Conservation (phyloP, 495 filamentous ascomycete genomes). For the Hyphodiscus hymeniophilus region DNA sequence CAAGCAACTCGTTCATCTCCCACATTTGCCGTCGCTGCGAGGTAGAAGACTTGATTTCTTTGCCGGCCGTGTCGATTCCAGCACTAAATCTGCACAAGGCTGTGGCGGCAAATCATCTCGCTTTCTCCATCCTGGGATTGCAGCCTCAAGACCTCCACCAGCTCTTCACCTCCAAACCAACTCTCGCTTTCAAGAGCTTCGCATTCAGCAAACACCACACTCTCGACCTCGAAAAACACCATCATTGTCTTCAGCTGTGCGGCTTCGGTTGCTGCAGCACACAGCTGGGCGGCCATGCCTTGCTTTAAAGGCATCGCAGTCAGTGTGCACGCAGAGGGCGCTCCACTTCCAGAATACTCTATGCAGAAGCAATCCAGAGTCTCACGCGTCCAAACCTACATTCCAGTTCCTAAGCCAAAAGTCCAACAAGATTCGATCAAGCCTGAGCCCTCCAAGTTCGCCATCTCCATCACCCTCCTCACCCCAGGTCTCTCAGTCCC, state of each 20-base stretch:
- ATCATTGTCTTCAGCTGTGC: constrained; percentile 6
- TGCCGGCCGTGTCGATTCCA: background rate
- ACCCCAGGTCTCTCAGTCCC: constrained; percentile 82
- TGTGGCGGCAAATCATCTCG: background rate
- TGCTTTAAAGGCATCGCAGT: constrained; percentile 98
- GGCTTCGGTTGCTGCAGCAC: constrained; percentile 17
- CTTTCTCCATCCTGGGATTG: background rate
- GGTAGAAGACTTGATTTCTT: no score
- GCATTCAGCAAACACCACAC: constrained; percentile 1
- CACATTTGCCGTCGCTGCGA: background rate
- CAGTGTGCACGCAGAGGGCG: constrained; percentile 87
- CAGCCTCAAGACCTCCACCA: background rate
- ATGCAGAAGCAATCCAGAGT: constrained; percentile 87
- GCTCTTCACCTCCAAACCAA: background rate
- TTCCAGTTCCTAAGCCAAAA: constrained; percentile 85
- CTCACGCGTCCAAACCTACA: constrained; percentile 92
- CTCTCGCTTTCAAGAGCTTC: constrained; percentile 2
- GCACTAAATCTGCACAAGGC: background rate
- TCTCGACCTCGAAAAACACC: background rate
- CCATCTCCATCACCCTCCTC: constrained; percentile 90
- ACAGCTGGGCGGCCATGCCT: constrained; percentile 53
- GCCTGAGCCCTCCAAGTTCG: constrained; percentile 88
- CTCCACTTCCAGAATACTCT: constrained; percentile 84
- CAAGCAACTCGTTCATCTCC: background rate
- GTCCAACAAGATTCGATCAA: constrained; percentile 59